phyloP scores from a whole-genome alignment of 2,329 filamentous ascomycete genomes.

The Chalaropsis thielavioides region DNA sequence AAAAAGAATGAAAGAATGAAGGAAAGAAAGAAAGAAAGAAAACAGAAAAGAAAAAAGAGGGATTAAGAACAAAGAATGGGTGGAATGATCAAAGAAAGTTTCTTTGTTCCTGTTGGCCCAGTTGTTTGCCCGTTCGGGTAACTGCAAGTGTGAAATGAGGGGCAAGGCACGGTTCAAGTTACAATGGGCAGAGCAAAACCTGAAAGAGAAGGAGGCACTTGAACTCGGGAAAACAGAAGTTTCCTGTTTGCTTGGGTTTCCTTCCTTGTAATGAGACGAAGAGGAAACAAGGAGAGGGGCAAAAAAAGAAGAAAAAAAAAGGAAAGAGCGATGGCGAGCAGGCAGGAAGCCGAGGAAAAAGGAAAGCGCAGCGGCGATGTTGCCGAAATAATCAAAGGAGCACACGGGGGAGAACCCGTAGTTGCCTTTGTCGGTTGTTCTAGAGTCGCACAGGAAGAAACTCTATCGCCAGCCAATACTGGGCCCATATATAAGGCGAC shows the following conservation, averaged over 20 bases:
- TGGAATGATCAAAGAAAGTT: constrained; percentile 4
- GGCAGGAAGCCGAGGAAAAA: background rate
- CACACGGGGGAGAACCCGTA: background rate
- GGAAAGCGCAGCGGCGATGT: background rate
- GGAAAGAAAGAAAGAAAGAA: background rate
- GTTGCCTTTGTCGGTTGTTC: background rate
- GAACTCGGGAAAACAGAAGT: background rate
- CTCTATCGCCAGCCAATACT: background rate
- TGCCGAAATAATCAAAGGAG: background rate
- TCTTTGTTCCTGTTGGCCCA: background rate
- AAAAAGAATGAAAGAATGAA: background rate
- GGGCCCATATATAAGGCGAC: background rate
- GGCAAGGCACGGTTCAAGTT: constrained; percentile 8
- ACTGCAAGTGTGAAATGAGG: constrained; percentile 5
- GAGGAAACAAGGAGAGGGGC: background rate
- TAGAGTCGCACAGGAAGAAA: constrained; percentile 2
- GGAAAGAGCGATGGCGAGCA: too few species aligned
- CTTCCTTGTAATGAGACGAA: too few species aligned
- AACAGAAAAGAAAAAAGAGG: background rate
- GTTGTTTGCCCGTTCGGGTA: background rate
- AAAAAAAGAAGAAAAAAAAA: background rate
- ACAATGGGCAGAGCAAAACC: background rate
- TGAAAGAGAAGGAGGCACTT: background rate
- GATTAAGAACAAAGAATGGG: constrained; percentile 21
- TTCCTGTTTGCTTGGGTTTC: background rate